These are phyloP conservation scores for Fusarium sp. DNA, from an alignment of 2,329 filamentous ascomycete species.

Conservation along the genomic window DNA sequence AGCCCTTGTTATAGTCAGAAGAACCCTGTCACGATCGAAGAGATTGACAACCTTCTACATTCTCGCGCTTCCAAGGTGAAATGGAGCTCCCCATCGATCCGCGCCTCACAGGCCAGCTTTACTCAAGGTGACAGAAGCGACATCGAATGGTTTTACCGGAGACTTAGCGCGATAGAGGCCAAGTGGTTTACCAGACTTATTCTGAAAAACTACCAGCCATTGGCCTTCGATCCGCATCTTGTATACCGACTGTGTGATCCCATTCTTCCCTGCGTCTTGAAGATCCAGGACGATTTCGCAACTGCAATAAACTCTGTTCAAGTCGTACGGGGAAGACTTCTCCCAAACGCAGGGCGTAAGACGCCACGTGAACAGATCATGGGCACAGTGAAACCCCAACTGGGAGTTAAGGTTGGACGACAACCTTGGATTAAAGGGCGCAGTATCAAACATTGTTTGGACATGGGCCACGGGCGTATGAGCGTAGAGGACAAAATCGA, in stretches of 20 bases:
- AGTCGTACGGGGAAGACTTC: constrained; percentile 34
- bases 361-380: constrained; percentile 44
- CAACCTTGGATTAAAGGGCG: constrained; percentile 76
- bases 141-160: constrained; percentile 71
- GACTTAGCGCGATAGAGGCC: constrained; percentile 76
- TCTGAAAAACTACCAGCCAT: constrained; percentile 80
- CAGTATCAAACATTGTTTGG: constrained; percentile 81
- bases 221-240: constrained; percentile 71
- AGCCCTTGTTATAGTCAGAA: constrained; percentile 55
- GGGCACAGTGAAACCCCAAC: constrained; percentile 63
- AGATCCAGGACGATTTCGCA: constrained; percentile 78
- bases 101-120: constrained; percentile 53
- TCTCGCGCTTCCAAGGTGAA: constrained; percentile 76
- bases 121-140: constrained; percentile 57
- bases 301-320: constrained; percentile 71
- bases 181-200: constrained; percentile 91
- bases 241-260: constrained; percentile 77
- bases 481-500: constrained; percentile 88
- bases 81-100: constrained; percentile 78
- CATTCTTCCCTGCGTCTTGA: constrained; percentile 77
- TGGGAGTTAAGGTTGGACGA: constrained; percentile 76
- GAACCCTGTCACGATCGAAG: constrained; percentile 74
- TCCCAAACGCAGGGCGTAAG: constrained; percentile 39
- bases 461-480: constrained; percentile 74
- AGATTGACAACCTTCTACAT: constrained; percentile 78